A percentile compares a stretch with the other conserved stretches of the same genome.
These are phyloP conservation scores for Malassezia obtusa DNA, from an alignment of 1,284 basidiomycete species.

Conservation along the genomic window DNA sequence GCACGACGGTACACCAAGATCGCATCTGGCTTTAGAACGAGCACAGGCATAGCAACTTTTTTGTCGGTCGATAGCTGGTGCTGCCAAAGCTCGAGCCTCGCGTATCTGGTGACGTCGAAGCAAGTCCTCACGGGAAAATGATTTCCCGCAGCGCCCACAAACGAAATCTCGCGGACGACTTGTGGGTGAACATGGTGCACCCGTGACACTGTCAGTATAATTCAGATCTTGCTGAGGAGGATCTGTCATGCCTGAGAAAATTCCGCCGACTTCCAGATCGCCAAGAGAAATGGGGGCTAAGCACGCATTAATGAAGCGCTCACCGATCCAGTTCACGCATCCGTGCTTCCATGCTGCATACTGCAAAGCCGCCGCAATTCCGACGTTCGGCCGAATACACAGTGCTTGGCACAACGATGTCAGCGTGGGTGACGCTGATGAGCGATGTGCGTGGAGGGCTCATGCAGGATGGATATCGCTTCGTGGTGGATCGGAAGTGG, in stretches of 20 bases:
- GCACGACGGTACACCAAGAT: conserved; percentile 10
- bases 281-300: too few relatives aligned
- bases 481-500: conserved; percentile 27
- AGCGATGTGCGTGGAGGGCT: conserved; percentile 28
- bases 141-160: conserved; percentile 9
- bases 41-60: conserved; percentile 18
- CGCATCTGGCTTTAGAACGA: conserved; percentile 13
- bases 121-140: conserved; percentile 11
- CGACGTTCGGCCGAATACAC: conserved; percentile 10
- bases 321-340: too few relatives aligned
- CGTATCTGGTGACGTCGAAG: conserved; percentile 13
- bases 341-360: too few relatives aligned
- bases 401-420: neutral
- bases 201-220: too few relatives aligned
- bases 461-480: conserved; percentile 34
- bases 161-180: neutral
- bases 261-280: too few relatives aligned
- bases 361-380: conserved; percentile 9
- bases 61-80: conserved; percentile 8
- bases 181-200: too few relatives aligned
- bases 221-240: too few relatives aligned
- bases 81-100: conserved; percentile 6
- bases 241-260: too few relatives aligned
- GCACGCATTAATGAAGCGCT: too few relatives aligned
- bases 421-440: conserved; percentile 35